Base-by-base conservation (phyloP, 345 rosid species). In the Eucalyptus curtisii region DNA sequence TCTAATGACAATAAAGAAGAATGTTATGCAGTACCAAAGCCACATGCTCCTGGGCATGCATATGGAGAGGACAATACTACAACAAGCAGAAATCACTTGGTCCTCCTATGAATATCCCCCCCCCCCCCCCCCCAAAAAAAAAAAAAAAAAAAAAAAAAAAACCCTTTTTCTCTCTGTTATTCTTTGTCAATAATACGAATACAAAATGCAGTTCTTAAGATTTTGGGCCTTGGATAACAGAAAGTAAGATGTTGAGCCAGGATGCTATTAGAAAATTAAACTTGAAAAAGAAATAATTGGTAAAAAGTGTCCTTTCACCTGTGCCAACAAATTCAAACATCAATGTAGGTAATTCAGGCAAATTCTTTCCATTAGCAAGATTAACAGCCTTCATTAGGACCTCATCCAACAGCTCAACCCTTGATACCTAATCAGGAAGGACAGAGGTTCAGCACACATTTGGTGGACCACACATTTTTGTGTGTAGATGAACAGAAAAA, bases 261-360 rank as follows among this genome's bases (percentile, higher is more conserved):
- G 45, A 76, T 76, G 82, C 44, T 6, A 37, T 7, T 33, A 68
- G 45, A 37, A 76, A 76, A 40, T 71, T 68, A 24, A 76, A 76
- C 4, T 76, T 76, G 82, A 40, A 40, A 68, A 76, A 19, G 7
- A 76, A 76, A 37, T 40, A 76, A 40, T 40, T 17, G 25, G 7
- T 22, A 40, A 76, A 76, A 20, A 40, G 47, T 22, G 30, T 20
- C 82, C 40, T 19, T 76, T 40, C 84, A 96, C 99, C 96, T 57
- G 99, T 97, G 91, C 99, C 98, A 42, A 96, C 91, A 90, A 96
- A 95, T 90, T 97, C 99, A 86, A 97, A 97, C 99, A 97, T 96
- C 93, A 97, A 88, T 87, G 99, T 96, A 86, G 99, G 98, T 89
- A 91, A 90, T 93, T 97, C 98, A 61, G 93, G 95, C 88, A 96